Conservation (phyloP, 495 filamentous ascomycete genomes). For the Aspergillus bertholletiae region DNA sequence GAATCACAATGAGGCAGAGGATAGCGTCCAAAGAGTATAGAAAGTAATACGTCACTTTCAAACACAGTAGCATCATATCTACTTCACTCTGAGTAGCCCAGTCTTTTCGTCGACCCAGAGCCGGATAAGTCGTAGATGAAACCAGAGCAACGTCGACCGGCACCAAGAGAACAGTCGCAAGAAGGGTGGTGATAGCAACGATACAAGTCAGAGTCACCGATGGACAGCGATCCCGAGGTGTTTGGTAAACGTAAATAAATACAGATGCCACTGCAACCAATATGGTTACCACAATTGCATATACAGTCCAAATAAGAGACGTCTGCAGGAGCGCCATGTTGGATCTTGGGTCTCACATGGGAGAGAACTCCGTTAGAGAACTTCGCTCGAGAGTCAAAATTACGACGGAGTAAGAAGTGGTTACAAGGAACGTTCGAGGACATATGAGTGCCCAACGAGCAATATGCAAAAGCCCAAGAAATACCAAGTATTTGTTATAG, state of each 20-base stretch:
- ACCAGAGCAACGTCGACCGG: constrained; percentile 95
- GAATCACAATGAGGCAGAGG: constrained; percentile 84
- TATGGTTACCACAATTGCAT: constrained; percentile 71
- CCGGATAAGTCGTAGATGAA: constrained; percentile 76
- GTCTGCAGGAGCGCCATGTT: constrained; percentile 72
- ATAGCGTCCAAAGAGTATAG: constrained; percentile 90
- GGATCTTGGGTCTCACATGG: constrained; percentile 10
- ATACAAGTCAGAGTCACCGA: constrained; percentile 80
- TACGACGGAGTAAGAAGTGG: neutral
- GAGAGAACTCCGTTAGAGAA: no score
- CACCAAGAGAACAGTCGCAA: constrained; percentile 88
- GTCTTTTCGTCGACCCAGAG: constrained; percentile 79
- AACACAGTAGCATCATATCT: constrained; percentile 67
- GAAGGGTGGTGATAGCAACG: constrained; percentile 76
- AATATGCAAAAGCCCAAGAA: neutral
- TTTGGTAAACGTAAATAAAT: constrained; percentile 85
- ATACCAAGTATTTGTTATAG: no score
- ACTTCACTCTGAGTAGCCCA: constrained; percentile 85
- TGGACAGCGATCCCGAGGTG: constrained; percentile 76
- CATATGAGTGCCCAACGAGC: neutral
- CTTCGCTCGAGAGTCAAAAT: neutral
- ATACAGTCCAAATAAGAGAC: constrained; percentile 89
- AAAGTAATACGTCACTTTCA: constrained; percentile 88
- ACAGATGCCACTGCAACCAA: constrained; percentile 68
- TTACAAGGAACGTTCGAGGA: neutral